Conservation (phyloP, 495 filamentous ascomycete species). For the Neurospora sp. region DNA sequence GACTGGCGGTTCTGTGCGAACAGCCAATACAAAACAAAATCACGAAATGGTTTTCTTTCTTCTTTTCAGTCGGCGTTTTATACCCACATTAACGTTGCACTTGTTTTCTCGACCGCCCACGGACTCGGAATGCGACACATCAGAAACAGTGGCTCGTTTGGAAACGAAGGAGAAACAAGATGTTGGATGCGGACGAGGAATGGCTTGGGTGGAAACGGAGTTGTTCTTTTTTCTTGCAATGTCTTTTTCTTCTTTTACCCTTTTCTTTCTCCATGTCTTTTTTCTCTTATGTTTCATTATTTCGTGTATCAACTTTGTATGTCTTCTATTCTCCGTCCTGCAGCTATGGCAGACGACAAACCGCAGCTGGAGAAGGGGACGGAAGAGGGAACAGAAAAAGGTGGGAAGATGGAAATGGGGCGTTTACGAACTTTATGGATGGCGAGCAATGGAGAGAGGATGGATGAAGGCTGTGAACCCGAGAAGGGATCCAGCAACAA, state of each 20-base stretch:
- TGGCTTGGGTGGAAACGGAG: neutral
- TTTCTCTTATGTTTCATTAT: constrained; percentile 10
- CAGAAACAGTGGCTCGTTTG: neutral
- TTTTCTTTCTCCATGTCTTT: constrained; percentile 20
- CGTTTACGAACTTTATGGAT: neutral
- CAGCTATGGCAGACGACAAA: neutral
- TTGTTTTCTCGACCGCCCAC: neutral
- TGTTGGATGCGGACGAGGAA: neutral
- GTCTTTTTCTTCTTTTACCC: constrained; percentile 20
- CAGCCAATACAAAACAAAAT: neutral
- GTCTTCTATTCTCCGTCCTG: neutral
- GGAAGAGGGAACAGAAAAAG: neutral
- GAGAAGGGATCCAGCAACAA: neutral
- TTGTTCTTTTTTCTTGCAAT: neutral
- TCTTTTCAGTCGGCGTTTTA: neutral
- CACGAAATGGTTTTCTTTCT: neutral
- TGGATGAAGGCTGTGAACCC: neutral
- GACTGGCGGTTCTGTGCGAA: neutral
- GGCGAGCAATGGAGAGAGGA: neutral
- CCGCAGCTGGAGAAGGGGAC: neutral
- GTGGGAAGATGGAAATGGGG: neutral
- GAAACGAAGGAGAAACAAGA: neutral
- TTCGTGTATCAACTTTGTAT: constrained; percentile 4
- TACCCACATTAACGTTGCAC: neutral
- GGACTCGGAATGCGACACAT: neutral